Evolutionary conservation across 2,329 filamentous ascomycete genomes (phyloP).

Genomic region (Dryadomyces sulphureus): DNA sequence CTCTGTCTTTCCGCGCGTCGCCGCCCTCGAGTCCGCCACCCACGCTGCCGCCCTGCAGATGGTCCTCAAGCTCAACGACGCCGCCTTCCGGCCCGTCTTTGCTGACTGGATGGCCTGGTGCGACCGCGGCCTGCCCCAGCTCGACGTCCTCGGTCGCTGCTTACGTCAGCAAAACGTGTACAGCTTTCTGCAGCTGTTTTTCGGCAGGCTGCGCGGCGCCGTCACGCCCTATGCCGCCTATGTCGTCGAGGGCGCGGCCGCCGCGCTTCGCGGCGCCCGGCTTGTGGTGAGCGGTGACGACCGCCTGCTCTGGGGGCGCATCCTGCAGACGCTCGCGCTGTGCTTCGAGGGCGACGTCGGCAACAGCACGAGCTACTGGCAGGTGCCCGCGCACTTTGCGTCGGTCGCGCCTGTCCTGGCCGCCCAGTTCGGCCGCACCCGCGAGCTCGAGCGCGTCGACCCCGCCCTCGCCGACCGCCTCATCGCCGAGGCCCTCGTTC

Average conservation of each 20-base stretch:
- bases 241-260: slow-evolving; percentile 59
- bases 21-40: slow-evolving; percentile 46
- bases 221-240: slow-evolving; percentile 87
- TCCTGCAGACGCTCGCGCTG: slow-evolving; percentile 56
- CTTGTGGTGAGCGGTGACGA: slow-evolving; percentile 32
- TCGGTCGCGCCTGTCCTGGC: slow-evolving; percentile 56
- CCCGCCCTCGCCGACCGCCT: slow-evolving; percentile 20
- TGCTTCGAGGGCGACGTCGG: slow-evolving; percentile 44
- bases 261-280: slow-evolving; percentile 37
- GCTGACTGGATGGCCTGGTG: slow-evolving; percentile 75
- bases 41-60: slow-evolving; percentile 70
- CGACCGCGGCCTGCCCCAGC: slow-evolving; percentile 42
- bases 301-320: slow-evolving; percentile 48
- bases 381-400: slow-evolving; percentile 73
- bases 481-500: slow-evolving; percentile 43
- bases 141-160: slow-evolving; percentile 40
- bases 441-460: slow-evolving; percentile 3
- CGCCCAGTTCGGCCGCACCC: slow-evolving; percentile 43
- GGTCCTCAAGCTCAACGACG: slow-evolving; percentile 93
- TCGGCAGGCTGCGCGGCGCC: slow-evolving; percentile 77
- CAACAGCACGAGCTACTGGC: slow-evolving; percentile 51
- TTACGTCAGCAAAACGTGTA: slow-evolving; percentile 64
- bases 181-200: slow-evolving; percentile 66
- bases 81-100: slow-evolving; percentile 85
- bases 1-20: slow-evolving; percentile 22